Base-by-base conservation (phyloP, 768 basidiomycete species). In the Lentinus tigrinus region DNA sequence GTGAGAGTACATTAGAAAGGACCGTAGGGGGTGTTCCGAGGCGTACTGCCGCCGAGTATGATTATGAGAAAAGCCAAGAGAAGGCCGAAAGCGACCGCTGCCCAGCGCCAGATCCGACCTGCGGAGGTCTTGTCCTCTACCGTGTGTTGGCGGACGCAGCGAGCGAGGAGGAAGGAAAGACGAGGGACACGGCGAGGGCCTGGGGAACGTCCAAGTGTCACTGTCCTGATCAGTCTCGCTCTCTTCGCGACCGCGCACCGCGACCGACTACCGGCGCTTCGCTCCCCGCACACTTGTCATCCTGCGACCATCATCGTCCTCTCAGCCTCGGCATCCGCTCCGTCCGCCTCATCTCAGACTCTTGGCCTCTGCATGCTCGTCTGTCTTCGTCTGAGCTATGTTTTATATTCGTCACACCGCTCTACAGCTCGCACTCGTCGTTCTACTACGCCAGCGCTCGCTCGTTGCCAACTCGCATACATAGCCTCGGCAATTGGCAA, bases 41-140 rank as follows among this genome's bases (percentile, higher is more conserved):
- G 50, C 52, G 52, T 52, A 56, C 47, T 28, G 52, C 42, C 39
- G 54, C 50, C 50, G 52, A 57, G 56, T 24, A 47, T 38, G 37
- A 50, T 48, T 56, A 57, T 52, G 46, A 57, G 51, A 37, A 39
- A 56, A 46, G 53, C 60, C 56, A 56, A 51, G 49, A 56, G 40
- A n/a, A n/a, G 31, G 31, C 31, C 47, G 36, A 23, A 14, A 37
- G 23, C n/a, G 54, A 52, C 31, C 39, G 60, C 60, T 61, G 55
- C 42, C 55, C 54, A 61, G 56, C 55, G 60, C 55, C 60, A 57
- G 47, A 43, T 61, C 60, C 60, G 60, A 57, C 60, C 60, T 56
- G 60, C 60, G 60, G 60, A 52, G 56, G 55, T 44, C 56, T 52
- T 55, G 49, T 37, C 55, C 60, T 49, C 55, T 46, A 27, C 39